Evolutionary conservation across 2,329 filamentous ascomycete genomes (phyloP).

Genomic region (Botryotinia convoluta): DNA sequence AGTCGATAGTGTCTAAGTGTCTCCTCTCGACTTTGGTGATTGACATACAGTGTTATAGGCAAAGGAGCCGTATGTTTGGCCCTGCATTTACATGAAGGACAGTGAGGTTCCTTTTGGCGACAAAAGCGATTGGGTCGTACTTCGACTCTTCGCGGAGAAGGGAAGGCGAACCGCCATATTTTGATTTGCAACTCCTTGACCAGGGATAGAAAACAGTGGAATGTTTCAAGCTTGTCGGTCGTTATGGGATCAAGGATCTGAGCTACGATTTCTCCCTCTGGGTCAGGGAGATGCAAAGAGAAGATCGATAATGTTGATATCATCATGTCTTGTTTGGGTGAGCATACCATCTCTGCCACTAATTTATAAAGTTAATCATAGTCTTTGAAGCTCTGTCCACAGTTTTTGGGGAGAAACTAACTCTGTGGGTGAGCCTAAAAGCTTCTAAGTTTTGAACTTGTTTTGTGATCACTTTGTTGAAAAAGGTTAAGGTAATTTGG

Average conservation of each 20-base stretch:
- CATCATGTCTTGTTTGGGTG: background rate
- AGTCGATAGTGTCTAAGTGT: background rate
- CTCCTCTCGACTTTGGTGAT: background rate
- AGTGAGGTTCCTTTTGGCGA: background rate
- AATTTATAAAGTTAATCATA: no score
- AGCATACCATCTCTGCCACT: background rate
- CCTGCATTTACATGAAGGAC: background rate
- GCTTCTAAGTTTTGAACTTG: background rate
- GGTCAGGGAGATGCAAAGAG: background rate
- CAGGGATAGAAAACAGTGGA: background rate
- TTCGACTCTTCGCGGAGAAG: background rate
- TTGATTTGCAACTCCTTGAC: background rate
- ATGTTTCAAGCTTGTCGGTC: background rate
- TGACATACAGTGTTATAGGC: background rate
- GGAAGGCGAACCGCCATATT: background rate
- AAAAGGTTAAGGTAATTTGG: background rate
- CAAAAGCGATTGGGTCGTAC: background rate
- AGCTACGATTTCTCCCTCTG: background rate
- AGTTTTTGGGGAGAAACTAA: background rate
- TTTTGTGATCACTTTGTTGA: background rate
- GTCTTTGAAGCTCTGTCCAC: background rate
- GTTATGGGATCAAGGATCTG: background rate
- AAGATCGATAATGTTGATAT: background rate
- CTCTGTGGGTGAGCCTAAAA: background rate
- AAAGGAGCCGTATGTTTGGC: background rate